Evolutionary conservation across 116 monocot species (phyloP).

Genomic region (Trichopus zeylanicus): DNA sequence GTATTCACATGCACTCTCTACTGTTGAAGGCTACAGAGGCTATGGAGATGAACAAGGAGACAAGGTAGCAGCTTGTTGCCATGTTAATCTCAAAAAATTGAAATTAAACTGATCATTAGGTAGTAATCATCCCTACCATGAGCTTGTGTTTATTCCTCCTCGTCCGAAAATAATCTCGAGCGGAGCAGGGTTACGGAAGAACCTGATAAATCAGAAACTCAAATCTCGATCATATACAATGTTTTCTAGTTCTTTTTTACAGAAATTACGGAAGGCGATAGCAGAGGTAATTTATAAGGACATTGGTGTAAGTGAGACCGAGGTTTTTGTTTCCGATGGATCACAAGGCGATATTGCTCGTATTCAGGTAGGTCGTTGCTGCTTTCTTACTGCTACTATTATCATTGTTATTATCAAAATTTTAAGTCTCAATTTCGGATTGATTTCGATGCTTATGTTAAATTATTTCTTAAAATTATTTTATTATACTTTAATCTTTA

Average conservation of each 20-base stretch:
- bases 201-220: too few relatives aligned
- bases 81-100: neutral
- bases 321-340: constrained; percentile 84
- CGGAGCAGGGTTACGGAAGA: too few relatives aligned
- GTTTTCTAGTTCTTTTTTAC: too few relatives aligned
- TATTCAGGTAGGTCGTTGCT: constrained; percentile 40
- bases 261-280: constrained; percentile 64
- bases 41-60: constrained; percentile 91
- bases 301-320: constrained; percentile 37
- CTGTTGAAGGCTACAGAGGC: constrained; percentile 67
- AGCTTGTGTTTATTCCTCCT: too few relatives aligned
- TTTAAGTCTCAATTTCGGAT: too few relatives aligned
- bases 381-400: too few relatives aligned
- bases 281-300: constrained; percentile 42
- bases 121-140: neutral
- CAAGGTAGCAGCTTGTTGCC: constrained; percentile 30
- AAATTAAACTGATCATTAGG: neutral
- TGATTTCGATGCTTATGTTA: too few relatives aligned
- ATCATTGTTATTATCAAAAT: neutral
- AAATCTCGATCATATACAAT: too few relatives aligned
- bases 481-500: too few relatives aligned
- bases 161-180: too few relatives aligned
- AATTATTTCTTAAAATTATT: too few relatives aligned
- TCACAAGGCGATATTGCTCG: constrained; percentile 83
- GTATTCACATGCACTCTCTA: constrained; percentile 58